Evolutionary conservation across 441 rosid genomes (phyloP).

Genomic region (Pelargonium myrrhifolium): DNA sequence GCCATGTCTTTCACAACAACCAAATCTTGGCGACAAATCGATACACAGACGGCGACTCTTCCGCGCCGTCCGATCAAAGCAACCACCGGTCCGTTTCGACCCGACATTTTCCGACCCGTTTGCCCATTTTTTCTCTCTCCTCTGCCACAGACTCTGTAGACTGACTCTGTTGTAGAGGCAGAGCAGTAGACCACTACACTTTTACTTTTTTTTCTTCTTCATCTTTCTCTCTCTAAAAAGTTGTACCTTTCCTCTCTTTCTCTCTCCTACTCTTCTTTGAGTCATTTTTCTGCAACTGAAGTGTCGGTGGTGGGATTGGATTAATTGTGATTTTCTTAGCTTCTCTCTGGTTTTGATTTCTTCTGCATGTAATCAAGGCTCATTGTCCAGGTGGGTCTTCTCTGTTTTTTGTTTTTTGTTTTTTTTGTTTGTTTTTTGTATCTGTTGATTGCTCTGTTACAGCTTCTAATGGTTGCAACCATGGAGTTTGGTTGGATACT

Average conservation of each 20-base stretch:
- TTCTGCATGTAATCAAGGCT: not conserved
- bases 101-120: not conserved
- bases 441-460: not conserved
- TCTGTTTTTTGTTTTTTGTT: not conserved
- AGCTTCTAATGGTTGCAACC: not conserved
- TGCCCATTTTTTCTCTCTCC: not conserved
- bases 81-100: not conserved
- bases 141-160: no score
- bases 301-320: not conserved
- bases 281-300: slow-evolving; percentile 5
- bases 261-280: not conserved
- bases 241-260: not conserved
- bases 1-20: not conserved
- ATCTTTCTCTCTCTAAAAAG: not conserved
- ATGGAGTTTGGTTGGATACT: not conserved
- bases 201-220: not conserved
- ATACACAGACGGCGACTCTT: not conserved
- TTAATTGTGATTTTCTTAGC: no score
- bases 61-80: slow-evolving; percentile 2
- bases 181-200: not conserved
- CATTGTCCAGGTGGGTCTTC: not conserved
- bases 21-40: not conserved
- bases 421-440: no score
- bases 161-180: not conserved
- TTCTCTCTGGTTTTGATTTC: no score